These are phyloP conservation scores for Dichotomopilus funicola DNA, from an alignment of 2,329 filamentous ascomycete species.

Conservation along the genomic window DNA sequence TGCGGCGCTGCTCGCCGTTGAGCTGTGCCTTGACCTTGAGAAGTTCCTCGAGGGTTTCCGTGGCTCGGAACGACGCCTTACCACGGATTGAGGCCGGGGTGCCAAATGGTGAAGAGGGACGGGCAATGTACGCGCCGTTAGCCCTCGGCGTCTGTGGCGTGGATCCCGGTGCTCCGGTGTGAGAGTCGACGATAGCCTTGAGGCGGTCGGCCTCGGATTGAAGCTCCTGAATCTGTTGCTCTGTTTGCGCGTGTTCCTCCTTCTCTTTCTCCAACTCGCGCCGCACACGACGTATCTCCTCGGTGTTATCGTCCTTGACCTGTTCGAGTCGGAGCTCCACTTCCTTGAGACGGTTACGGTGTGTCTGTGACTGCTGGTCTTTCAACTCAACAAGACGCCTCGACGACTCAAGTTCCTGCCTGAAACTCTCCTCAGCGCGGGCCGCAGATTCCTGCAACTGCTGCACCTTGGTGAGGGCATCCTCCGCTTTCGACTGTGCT, in stretches of 20 bases:
- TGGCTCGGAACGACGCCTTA: constrained; percentile 52
- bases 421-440: constrained; percentile 77
- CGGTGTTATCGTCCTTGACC: constrained; percentile 60
- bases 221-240: constrained; percentile 44
- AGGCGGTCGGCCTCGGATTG: constrained; percentile 50
- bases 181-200: constrained; percentile 40
- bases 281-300: constrained; percentile 49
- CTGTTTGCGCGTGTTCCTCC: constrained; percentile 40
- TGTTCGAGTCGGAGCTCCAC: constrained; percentile 58
- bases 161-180: constrained; percentile 38
- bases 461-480: constrained; percentile 73
- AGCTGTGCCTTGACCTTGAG: constrained; percentile 66
- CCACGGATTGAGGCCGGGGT: constrained; percentile 53
- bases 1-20: constrained; percentile 65
- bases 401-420: constrained; percentile 75
- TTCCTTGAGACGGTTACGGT: constrained; percentile 63
- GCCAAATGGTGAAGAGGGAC: constrained; percentile 54
- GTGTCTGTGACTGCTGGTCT: constrained; percentile 66
- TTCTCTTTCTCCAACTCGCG: constrained; percentile 52
- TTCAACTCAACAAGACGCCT: constrained; percentile 77
- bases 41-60: constrained; percentile 57
- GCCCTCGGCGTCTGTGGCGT: constrained; percentile 54
- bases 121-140: constrained; percentile 48
- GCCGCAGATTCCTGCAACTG: constrained; percentile 78
- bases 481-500: constrained; percentile 78